Base-by-base conservation (phyloP, 1,139 yeast genomes). In the Blastobotrys capitulatus region DNA sequence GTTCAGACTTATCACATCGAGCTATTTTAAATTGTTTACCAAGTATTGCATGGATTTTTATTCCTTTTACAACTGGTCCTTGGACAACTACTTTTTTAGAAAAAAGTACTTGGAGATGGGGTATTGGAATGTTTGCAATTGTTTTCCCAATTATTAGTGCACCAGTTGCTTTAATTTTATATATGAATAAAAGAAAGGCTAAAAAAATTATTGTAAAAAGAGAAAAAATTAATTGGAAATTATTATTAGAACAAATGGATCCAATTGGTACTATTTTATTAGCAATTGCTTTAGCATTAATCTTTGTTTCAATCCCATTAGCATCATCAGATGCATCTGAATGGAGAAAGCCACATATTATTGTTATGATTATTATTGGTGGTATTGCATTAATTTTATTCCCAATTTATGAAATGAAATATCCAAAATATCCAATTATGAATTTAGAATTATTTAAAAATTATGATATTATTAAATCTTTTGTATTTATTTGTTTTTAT, bases 91-190 rank as follows among this genome's bases (percentile, higher is more conserved):
- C 53, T 1, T 46, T 57, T 35, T 45, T 57, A 26, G 46, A 53
- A 22, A 46, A 50, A 38, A 53, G 57, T 20, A 50, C 58, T 39
- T 83, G 90, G 90, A 72, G 77, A 39, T 83, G 82, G 78, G 80
- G 81, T 55, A 79, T 82, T 57, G 88, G 83, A 39, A 82, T 83
- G 76, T 83, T 85, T 85, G 87, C 88, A 1, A 79, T 82, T 59
- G 80, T 83, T 54, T 75, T 80, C 69, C 89, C 89, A 20, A 68
- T 82, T 35, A 61, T 78, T 12, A 72, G 82, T 57, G 48, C 83
- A 13, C 90, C 90, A 31, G 66, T 83, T 8, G 42, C 54, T 19
- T 18, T 27, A 22, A 48, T 55, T 12, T 50, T 56, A 44, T 40
- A 52, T 20, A 43, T 48, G 40, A 51, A 53, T 20, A 51, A 51